These are phyloP conservation scores for Globisporangium nunn DNA, from an alignment of 352 stramenopile genomes.

Conservation along the genomic window DNA sequence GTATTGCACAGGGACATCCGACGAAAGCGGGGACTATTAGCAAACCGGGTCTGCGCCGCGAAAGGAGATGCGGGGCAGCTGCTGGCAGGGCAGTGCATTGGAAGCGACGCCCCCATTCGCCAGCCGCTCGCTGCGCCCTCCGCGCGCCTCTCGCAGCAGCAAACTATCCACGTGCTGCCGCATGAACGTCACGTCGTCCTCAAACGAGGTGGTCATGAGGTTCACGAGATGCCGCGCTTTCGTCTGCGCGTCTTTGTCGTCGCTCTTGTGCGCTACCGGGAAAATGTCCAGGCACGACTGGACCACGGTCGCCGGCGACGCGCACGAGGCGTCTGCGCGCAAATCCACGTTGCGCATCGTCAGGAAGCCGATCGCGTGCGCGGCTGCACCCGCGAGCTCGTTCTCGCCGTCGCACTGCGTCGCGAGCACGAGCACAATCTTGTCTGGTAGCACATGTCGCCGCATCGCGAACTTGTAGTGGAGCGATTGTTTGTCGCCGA, in stretches of 20 bases:
- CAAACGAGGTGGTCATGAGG: constrained; percentile 2
- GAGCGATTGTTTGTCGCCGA: neutral
- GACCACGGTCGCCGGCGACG: neutral
- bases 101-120: neutral
- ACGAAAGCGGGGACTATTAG: neutral
- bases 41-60: neutral
- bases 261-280: neutral
- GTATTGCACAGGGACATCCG: neutral
- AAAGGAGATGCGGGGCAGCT: neutral
- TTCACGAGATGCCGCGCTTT: neutral
- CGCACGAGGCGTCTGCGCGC: neutral
- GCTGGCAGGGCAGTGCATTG: neutral
- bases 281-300: constrained; percentile 7
- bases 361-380: constrained; percentile 23
- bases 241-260: neutral
- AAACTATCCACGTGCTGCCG: neutral
- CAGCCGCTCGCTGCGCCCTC: neutral
- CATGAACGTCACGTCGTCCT: constrained; percentile 6
- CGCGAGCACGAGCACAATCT: constrained; percentile 23
- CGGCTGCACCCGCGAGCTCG: constrained; percentile 19
- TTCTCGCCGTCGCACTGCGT: constrained; percentile 27
- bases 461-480: constrained; percentile 29
- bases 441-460: constrained; percentile 24
- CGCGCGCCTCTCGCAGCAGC: constrained; percentile 1
- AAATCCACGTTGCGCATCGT: neutral